Evolutionary conservation across 2,329 filamentous ascomycete genomes (phyloP).

Genomic region (Aspergillus cejpii): DNA sequence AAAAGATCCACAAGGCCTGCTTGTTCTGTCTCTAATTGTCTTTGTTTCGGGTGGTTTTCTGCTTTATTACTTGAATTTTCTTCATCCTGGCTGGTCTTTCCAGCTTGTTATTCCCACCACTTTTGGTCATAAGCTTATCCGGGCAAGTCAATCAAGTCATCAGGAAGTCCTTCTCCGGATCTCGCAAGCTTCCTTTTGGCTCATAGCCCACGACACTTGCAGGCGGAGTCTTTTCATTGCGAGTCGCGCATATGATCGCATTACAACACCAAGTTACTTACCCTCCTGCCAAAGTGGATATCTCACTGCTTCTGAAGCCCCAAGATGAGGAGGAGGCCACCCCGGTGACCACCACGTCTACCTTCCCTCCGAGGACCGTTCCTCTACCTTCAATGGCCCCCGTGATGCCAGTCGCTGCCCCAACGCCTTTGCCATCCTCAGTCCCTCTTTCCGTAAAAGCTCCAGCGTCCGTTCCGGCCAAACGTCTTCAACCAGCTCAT

Average conservation of each 20-base stretch:
- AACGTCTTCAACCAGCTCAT: slow-evolving; percentile 43
- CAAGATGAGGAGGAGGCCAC: slow-evolving; percentile 36
- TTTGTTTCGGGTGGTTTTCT: background rate
- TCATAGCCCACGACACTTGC: slow-evolving; percentile 3
- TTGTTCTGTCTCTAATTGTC: background rate
- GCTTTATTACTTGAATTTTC: background rate
- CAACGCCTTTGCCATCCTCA: slow-evolving; percentile 21
- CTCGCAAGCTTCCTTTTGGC: background rate
- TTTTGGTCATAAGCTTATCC: background rate
- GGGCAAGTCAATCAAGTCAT: background rate
- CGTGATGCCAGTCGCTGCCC: slow-evolving; percentile 20
- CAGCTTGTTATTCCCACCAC: background rate
- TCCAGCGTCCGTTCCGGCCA: slow-evolving; percentile 28
- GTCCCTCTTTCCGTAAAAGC: slow-evolving; percentile 30
- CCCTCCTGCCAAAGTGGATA: slow-evolving; percentile 75
- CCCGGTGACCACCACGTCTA: slow-evolving; percentile 26
- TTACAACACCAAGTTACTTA: slow-evolving; percentile 37
- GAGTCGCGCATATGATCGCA: slow-evolving; percentile 40
- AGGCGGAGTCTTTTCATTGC: slow-evolving; percentile 10
- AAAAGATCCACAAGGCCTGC: background rate
- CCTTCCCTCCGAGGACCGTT: slow-evolving; percentile 27
- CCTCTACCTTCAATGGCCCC: slow-evolving; percentile 27
- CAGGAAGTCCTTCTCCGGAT: background rate
- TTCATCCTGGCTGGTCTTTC: background rate
- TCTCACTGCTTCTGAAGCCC: slow-evolving; percentile 77